Evolutionary conservation across 768 basidiomycete species (phyloP).

Genomic region (Mycena vulgaris): DNA sequence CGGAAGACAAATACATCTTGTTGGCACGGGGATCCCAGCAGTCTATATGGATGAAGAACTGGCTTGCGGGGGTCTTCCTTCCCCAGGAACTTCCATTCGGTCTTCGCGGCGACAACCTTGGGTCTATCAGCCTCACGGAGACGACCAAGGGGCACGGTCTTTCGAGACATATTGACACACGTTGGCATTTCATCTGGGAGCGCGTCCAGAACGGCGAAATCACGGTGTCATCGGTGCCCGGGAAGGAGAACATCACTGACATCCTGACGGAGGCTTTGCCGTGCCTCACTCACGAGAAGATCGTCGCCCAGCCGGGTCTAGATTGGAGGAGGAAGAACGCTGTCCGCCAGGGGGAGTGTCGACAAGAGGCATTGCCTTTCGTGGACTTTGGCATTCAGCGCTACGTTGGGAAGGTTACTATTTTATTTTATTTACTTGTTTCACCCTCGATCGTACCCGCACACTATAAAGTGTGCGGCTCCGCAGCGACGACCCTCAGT

Average conservation of each 20-base stretch:
- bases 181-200: constrained; percentile 35
- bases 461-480: constrained; percentile 1
- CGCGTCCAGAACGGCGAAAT: constrained; percentile 27
- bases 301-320: not conserved
- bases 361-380: constrained; percentile 5
- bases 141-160: constrained; percentile 21
- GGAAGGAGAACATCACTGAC: constrained; percentile 41
- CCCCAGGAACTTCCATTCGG: constrained; percentile 10
- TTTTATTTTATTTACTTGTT: not conserved
- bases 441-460: constrained; percentile 3
- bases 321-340: constrained; percentile 14
- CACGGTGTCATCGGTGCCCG: not conserved
- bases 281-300: not conserved
- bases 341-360: constrained; percentile 30
- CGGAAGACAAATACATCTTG: no score
- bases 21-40: constrained; percentile 13
- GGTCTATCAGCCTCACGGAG: constrained; percentile 39
- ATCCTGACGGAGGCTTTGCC: constrained; percentile 47
- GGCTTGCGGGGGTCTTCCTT: constrained; percentile 28
- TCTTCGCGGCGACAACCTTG: constrained; percentile 47
- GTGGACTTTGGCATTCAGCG: not conserved
- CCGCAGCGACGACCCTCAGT: constrained; percentile 3
- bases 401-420: not conserved
- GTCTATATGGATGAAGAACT: constrained; percentile 41
- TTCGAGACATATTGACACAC: constrained; percentile 36